Percentiles rank a stretch among this genome's conserved stretches.
Conservation (phyloP, 2,329 filamentous ascomycete species). For the Pyrenophora graminea region DNA sequence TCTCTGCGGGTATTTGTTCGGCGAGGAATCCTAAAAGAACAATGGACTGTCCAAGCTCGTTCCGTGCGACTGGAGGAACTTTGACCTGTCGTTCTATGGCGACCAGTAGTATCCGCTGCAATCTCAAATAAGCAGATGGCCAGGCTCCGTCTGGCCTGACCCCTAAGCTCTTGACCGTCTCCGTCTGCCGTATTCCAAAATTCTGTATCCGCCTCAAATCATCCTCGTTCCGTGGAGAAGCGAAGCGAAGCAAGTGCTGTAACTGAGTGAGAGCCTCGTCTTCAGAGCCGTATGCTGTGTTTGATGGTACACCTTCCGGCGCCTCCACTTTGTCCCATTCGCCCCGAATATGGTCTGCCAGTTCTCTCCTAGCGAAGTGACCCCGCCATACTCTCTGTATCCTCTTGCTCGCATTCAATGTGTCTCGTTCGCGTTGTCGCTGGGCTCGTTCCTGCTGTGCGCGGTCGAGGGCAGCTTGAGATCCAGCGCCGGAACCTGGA, state of each 20-base stretch:
- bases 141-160: conserved; percentile 40
- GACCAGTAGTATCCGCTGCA: conserved; percentile 47
- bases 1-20: conserved; percentile 40
- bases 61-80: conserved; percentile 10
- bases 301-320: conserved; percentile 7
- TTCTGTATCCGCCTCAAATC: conserved; percentile 49
- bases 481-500: conserved; percentile 62
- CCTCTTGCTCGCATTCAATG: conserved; percentile 70
- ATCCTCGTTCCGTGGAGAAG: conserved; percentile 40
- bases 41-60: conserved; percentile 21
- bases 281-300: conserved; percentile 43
- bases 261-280: conserved; percentile 49
- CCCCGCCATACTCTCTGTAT: conserved; percentile 87
- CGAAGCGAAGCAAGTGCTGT: conserved; percentile 52
- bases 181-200: conserved; percentile 47
- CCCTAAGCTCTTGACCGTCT: conserved; percentile 30
- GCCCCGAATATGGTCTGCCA: conserved; percentile 59
- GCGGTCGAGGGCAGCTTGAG: conserved; percentile 78
- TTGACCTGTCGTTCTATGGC: conserved; percentile 35
- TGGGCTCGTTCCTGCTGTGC: conserved; percentile 84
- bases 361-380: conserved; percentile 63
- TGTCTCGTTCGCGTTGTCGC: conserved; percentile 79
- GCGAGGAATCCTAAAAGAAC: conserved; percentile 36
- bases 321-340: conserved; percentile 40
- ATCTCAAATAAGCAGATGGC: conserved; percentile 48